These are phyloP conservation scores for Suhomyces choctaworum DNA, from an alignment of 1,139 yeast species.

Conservation along the genomic window DNA sequence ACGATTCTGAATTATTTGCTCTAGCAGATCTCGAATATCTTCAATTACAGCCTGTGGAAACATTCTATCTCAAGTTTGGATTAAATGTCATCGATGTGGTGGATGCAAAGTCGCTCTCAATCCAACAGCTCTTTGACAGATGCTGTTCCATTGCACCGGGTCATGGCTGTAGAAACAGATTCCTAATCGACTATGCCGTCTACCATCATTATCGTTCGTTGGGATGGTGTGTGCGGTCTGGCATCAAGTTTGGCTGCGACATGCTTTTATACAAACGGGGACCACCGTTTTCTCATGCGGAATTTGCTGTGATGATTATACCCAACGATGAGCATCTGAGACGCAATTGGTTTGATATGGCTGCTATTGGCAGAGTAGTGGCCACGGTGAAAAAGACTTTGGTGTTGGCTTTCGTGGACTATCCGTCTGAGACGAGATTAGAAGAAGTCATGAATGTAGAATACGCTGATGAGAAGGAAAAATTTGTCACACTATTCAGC, in stretches of 20 bases:
- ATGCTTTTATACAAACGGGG: conserved; percentile 81
- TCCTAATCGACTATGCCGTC: conserved; percentile 61
- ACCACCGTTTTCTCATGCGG: conserved; percentile 95
- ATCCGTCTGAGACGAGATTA: conserved; percentile 41
- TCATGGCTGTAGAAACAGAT: conserved; percentile 33
- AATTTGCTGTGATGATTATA: conserved; percentile 63
- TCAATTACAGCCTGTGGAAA: conserved; percentile 77
- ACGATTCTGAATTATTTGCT: not conserved
- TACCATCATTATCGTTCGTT: conserved; percentile 85
- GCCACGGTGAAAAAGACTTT: conserved; percentile 84
- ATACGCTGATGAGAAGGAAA: conserved; percentile 21
- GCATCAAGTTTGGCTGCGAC: conserved; percentile 89
- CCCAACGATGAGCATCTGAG: conserved; percentile 34
- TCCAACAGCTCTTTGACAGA: conserved; percentile 28
- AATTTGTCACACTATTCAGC: conserved; percentile 36
- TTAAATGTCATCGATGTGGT: conserved; percentile 41
- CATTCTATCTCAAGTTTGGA: conserved; percentile 60
- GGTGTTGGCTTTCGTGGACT: conserved; percentile 64
- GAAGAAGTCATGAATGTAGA: conserved; percentile 20
- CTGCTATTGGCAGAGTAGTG: conserved; percentile 74
- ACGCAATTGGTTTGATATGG: conserved; percentile 61
- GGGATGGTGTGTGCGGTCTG: conserved; percentile 95
- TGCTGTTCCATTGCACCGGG: conserved; percentile 20
- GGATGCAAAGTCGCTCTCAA: conserved; percentile 13
- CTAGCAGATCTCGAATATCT: conserved; percentile 56